Base-by-base conservation (phyloP, 2,329 filamentous ascomycete species). In the Gnomoniopsis sp. region DNA sequence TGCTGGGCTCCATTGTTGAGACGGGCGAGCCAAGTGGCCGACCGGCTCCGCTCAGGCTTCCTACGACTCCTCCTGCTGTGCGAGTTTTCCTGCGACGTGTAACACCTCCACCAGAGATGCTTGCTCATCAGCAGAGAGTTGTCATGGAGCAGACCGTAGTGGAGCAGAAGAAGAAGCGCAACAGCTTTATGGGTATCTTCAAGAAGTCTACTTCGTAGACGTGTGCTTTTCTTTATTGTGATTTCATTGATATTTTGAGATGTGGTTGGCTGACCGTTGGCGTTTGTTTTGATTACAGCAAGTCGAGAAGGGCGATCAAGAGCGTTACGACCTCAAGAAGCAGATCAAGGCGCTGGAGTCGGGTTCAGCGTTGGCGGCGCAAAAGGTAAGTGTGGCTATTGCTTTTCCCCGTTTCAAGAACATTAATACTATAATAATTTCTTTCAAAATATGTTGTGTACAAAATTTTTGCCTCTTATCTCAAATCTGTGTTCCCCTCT, bases 221-320 rank as follows among this genome's bases (percentile, higher is more conserved):
- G 6, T n/a, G 6, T 22, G 17, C 17, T 46, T 14, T 21, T n/a
- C 11, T 1, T 54, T 26, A 30, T 17, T 26, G 22, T 49, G 44
- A 47, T 49, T 30, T 15, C 46, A 49, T 30, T 21, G n/a, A 14
- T 49, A 11, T 47, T 47, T 12, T 47, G 34, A 30, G 34, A 33
- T 51, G 15, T 43, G 7, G 36, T 30, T 52, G 57, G 64, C 70
- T 67, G 65, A 68, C 53, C 48, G 36, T 53, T 53, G 11, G 58
- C 19, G 26, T 58, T 55, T 51, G 12, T 17, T 19, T 19, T 21
- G 55, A 54, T 49, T 63, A 46, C 65, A 85, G 82, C 83, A 85
- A 82, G 76, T 83, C 65, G 82, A 86, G 62, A 78, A 82, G 65
- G 75, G 79, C 15, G 82, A 86, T 63, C 76, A 79, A 63, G 82